phyloP scores from a whole-genome alignment of 306 rosid species.

The Mimosa bimucronata region DNA sequence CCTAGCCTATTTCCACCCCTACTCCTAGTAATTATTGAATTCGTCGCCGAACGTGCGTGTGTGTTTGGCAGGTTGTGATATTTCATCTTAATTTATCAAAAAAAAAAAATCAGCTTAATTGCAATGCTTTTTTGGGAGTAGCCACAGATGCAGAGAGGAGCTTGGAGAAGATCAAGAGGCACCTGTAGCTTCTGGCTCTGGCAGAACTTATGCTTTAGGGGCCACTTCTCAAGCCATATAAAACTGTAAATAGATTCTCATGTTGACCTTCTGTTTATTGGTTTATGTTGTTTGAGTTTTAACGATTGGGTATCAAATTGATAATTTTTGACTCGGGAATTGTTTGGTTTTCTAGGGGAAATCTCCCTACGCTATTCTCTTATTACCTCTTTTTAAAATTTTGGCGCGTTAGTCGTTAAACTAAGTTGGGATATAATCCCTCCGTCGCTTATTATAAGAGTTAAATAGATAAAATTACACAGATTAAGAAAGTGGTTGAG shows the following conservation, averaged over 20 bases:
- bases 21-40: too few species aligned
- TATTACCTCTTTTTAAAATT: too few species aligned
- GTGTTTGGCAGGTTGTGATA: not conserved
- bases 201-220: slow-evolving; percentile 73
- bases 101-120: slow-evolving; percentile 5
- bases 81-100: too few species aligned
- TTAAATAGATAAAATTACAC: too few species aligned
- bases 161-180: slow-evolving; percentile 84
- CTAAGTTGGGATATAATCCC: too few species aligned
- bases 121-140: slow-evolving; percentile 46
- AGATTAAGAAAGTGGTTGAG: too few species aligned
- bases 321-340: not conserved
- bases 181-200: slow-evolving; percentile 73
- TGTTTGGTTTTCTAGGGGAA: not conserved
- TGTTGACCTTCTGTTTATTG: not conserved
- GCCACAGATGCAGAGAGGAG: slow-evolving; percentile 56
- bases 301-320: not conserved
- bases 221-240: slow-evolving; percentile 81
- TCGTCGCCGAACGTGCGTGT: not conserved
- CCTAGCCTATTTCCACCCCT: too few species aligned
- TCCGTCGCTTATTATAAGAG: too few species aligned
- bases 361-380: not conserved
- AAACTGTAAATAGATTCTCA: slow-evolving; percentile 56
- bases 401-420: too few species aligned
- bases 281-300: not conserved